Evolutionary conservation across 2,329 filamentous ascomycete species (phyloP), one percentile per base, ranked within the genome.

Genomic region (Thermothelomyces thermophilus): DNA sequence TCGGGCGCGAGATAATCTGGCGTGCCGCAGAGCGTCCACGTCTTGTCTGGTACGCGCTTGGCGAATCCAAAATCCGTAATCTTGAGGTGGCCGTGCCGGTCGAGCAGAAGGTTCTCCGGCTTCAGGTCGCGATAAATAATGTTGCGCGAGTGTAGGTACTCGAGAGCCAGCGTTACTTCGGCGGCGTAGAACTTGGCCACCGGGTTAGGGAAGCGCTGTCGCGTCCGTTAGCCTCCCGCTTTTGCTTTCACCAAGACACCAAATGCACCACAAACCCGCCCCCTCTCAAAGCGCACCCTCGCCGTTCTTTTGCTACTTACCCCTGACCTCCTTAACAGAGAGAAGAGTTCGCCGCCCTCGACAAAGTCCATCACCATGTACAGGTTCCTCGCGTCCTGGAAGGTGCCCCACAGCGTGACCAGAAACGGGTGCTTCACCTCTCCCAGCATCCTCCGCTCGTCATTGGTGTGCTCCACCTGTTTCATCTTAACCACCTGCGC

Each of bases 341-440:
- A 97, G 68, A 98, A 98, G 48, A 98, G 76, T 75, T 98, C 93
- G 63, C 93, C 93, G 60, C 93, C 93, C 70, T 98, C 93, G 47
- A 98, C 91, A 73, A 98, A 98, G 69, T 98, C 93, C 93, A 98
- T 98, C 63, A 98, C 93, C 93, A 98, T 98, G 79, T 98, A 98
- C 31, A 98, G 74, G 66, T 96, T 97, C 71, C 84, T 90, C 44
- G 84, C 80, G 64, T 98, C 93, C 67, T 97, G 91, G 69, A 97
- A 98, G 9, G 93, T 98, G 51, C 93, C 93, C 93, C 93, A 98
- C 35, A 98, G 76, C 1, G 93, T 98, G 66, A 98, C 93, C 56
- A 98, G 76, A 72, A 98, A 98, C 11, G 93, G 90, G 70, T 98
- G 91, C 69, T 96, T 95, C 67, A 97, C 93, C 67, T 95, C 87